These are phyloP conservation scores for Cordyceps pruinosa DNA, from an alignment of 2,329 filamentous ascomycete species.

Conservation along the genomic window DNA sequence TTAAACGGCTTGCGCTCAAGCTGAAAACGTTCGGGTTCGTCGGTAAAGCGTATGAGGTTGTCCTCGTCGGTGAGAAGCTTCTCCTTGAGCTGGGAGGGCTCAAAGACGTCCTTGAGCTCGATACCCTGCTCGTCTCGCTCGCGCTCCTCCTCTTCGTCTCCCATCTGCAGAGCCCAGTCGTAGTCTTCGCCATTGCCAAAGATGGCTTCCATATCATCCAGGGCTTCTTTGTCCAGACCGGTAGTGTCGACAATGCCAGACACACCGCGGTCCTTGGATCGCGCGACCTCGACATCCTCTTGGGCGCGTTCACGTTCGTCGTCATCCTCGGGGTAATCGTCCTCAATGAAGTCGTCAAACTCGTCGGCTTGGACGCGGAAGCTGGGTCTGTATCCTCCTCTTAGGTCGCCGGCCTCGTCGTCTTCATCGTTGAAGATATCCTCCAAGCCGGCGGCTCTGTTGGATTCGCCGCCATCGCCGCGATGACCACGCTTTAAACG, in stretches of 20 bases:
- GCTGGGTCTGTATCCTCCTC: constrained; percentile 43
- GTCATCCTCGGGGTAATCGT: constrained; percentile 86
- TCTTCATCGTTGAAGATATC: constrained; percentile 97
- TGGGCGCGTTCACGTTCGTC: constrained; percentile 66
- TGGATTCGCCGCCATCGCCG: constrained; percentile 59
- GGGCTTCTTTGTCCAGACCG: constrained; percentile 81
- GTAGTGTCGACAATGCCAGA: constrained; percentile 68
- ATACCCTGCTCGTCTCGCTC: constrained; percentile 74
- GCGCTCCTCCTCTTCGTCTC: constrained; percentile 77
- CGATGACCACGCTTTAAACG: constrained; percentile 88
- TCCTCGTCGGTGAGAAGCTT: constrained; percentile 94
- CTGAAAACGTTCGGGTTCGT: constrained; percentile 92
- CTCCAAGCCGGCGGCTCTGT: constrained; percentile 66
- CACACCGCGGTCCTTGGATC: constrained; percentile 65
- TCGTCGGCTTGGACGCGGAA: constrained; percentile 65
- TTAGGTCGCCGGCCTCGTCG: constrained; percentile 58
- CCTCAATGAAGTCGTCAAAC: constrained; percentile 94
- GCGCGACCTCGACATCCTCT: constrained; percentile 83
- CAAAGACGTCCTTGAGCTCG: constrained; percentile 95
- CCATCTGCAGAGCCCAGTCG: constrained; percentile 83
- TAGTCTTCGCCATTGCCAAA: constrained; percentile 96
- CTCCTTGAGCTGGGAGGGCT: constrained; percentile 89
- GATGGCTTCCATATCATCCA: constrained; percentile 93
- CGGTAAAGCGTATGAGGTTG: constrained; percentile 78
- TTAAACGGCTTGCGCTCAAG: constrained; percentile 85